These are phyloP conservation scores for Diaporthe nobilis DNA, from an alignment of 2,329 filamentous ascomycete genomes.

Conservation along the genomic window DNA sequence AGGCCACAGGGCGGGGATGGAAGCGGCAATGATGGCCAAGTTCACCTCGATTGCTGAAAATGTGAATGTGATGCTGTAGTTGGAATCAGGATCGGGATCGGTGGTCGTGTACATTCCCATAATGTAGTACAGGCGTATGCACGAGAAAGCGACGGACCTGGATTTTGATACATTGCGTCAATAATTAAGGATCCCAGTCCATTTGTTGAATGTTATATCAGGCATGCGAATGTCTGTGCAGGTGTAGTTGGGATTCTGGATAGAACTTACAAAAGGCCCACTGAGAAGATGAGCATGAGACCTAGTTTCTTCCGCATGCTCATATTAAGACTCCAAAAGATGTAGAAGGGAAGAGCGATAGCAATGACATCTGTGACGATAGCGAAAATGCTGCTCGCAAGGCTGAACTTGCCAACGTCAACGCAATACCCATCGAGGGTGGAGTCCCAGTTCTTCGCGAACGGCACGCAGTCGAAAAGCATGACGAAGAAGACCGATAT, in stretches of 20 bases:
- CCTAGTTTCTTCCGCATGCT: slow-evolving; percentile 54
- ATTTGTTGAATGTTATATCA: not conserved
- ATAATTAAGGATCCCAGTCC: not conserved
- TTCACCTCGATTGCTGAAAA: slow-evolving; percentile 54
- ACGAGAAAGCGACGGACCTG: not conserved
- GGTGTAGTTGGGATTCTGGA: not conserved
- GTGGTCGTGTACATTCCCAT: slow-evolving; percentile 43
- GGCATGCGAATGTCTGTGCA: too few relatives aligned
- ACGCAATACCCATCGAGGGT: slow-evolving; percentile 48
- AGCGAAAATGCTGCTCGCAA: slow-evolving; percentile 47
- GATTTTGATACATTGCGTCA: not conserved
- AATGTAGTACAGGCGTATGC: slow-evolving; percentile 50
- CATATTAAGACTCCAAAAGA: slow-evolving; percentile 58
- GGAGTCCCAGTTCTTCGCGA: slow-evolving; percentile 47
- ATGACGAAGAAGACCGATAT: slow-evolving; percentile 55
- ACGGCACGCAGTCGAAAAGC: slow-evolving; percentile 57
- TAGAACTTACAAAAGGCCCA: not conserved
- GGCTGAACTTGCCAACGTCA: slow-evolving; percentile 46
- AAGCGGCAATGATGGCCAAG: slow-evolving; percentile 56
- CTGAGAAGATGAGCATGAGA: slow-evolving; percentile 56
- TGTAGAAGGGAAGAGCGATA: slow-evolving; percentile 54
- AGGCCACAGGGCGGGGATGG: slow-evolving; percentile 55
- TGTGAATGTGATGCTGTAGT: slow-evolving; percentile 50
- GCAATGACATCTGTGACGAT: slow-evolving; percentile 46
- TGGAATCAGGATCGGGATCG: slow-evolving; percentile 45